Evolutionary conservation across 2,329 filamentous ascomycete genomes (phyloP), one percentile per base, ranked within the genome.

Genomic region (Erysiphe pulchra): DNA sequence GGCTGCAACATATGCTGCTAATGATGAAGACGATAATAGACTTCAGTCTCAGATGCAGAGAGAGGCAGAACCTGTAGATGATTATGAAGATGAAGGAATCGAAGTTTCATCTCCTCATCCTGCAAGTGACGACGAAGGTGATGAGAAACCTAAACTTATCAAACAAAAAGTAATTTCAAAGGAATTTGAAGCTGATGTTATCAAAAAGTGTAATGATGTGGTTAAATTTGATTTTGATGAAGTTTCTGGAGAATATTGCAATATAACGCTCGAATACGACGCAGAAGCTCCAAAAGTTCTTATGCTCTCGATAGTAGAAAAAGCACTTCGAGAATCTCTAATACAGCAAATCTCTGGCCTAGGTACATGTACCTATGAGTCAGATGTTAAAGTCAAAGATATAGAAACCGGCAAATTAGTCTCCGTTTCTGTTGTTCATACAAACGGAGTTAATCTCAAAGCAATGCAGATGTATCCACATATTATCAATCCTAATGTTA

Each of bases 391-490:
- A 47, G 54, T 67, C 10, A 59, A 60, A 37, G 65, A 72, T 48
- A 53, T 61, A 2, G 54, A 55, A 14, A 70, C 67, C 3, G 69
- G 68, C 38, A 63, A 69, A 49, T 62, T 66, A 49, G 56, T 61
- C 47, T 63, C 65, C 48, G 63, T 72, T 46, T 59, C 68, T 2
- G 67, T 76, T 39, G 73, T 94, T 46, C 71, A 84, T 54, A 87
- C 84, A 1, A 73, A 79, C 24, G 90, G 90, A 48, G 79, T 86
- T 54, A 98, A 95, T 61, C 67, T 98, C 38, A 69, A 73, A 51
- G 86, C 86, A 24, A 93, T 98, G 80, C 85, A 90, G 59, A 76
- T 80, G 49, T 90, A 84, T 60, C 73, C 79, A 54, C 74, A 90
- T 56, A 76, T 80, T 59, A 81, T 95, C 63, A 77, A 94, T 61